Conservation (phyloP, 2,329 filamentous ascomycete genomes). For the Trichophyton mentagrophytes region DNA sequence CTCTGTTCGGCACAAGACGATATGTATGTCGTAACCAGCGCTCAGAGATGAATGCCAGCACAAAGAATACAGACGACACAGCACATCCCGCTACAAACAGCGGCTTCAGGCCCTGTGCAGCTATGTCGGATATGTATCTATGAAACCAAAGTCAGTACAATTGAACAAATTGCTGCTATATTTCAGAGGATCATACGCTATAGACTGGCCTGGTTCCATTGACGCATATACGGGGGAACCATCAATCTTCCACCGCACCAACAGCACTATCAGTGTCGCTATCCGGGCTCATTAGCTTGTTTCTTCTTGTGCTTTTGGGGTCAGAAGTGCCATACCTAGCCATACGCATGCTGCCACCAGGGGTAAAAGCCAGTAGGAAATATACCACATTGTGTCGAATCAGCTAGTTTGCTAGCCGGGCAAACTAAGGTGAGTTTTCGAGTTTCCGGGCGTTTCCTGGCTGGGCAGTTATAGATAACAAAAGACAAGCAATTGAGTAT, state of each 20-base stretch:
- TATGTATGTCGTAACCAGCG: slow-evolving; percentile 74
- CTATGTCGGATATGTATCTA: slow-evolving; percentile 43
- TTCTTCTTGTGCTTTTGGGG: neutral
- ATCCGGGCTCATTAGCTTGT: neutral
- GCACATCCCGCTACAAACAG: slow-evolving; percentile 49
- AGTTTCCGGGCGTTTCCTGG: neutral
- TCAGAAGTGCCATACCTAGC: slow-evolving; percentile 29
- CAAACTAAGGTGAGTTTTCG: neutral
- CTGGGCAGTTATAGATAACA: too few relatives aligned
- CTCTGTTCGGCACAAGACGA: slow-evolving; percentile 60
- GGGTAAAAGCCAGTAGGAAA: slow-evolving; percentile 44
- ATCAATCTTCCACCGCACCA: slow-evolving; percentile 42
- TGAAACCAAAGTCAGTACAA: neutral
- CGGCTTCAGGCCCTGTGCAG: slow-evolving; percentile 46
- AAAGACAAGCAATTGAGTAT: too few relatives aligned
- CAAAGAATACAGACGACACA: slow-evolving; percentile 63
- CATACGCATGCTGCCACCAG: slow-evolving; percentile 46
- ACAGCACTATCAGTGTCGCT: slow-evolving; percentile 49
- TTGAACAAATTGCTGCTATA: neutral
- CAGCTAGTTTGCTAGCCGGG: neutral
- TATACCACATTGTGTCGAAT: slow-evolving; percentile 27
- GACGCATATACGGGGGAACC: slow-evolving; percentile 42
- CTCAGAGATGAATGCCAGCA: slow-evolving; percentile 67
- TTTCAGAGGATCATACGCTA: slow-evolving; percentile 35
- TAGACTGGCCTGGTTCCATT: slow-evolving; percentile 40